Base-by-base conservation (phyloP, 2,329 filamentous ascomycete species). In the Ophiostoma sp. region DNA sequence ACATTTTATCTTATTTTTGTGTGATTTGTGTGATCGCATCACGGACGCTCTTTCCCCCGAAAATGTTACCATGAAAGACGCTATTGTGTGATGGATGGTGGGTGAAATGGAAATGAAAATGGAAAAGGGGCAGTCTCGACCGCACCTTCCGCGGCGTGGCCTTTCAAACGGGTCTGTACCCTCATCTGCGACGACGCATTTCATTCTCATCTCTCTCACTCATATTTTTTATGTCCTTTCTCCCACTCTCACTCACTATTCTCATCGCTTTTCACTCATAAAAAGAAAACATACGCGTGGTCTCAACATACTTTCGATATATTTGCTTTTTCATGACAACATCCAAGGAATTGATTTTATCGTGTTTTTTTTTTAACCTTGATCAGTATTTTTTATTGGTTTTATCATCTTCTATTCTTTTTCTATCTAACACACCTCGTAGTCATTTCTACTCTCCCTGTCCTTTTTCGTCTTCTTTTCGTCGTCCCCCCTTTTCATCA, bases 1-100 rank as follows among this genome's bases (percentile, higher is more conserved):
- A 8, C 15, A 48, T 19, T 48, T 48, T 48, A 48, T 19, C 19
- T 17, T 4, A 3, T 36, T 8, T 7, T 50, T 19, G 45, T 50
- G 45, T 19, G 33, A 36, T 28, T 33, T 61, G 28, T 63, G 59
- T 15, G 33, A n/a, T 63, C 33, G 19, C n/a, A 66, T 45, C 61
- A 45, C 22, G 22, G 36, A 28, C n/a, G 61, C 61, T 66, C 36
- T 42, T 66, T 64, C 61, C 59, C 61, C n/a, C 25, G 59, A 64
- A 64, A 64, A 28, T 61, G 28, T 19, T 64, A 42, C 25, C 59
- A 25, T 2, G n/a, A 25, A 25, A 25, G n/a, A 36, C 28, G 15
- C 28, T 28, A 61, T 31, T 31, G 8, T 55, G 33, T 64, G 61
- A 45, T 22, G 22, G 19, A 22, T 61, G 36, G 36, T 8, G n/a